These are phyloP conservation scores for Phytophthora hybrid DNA, from an alignment of 352 stramenopile genomes.

Conservation along the genomic window DNA sequence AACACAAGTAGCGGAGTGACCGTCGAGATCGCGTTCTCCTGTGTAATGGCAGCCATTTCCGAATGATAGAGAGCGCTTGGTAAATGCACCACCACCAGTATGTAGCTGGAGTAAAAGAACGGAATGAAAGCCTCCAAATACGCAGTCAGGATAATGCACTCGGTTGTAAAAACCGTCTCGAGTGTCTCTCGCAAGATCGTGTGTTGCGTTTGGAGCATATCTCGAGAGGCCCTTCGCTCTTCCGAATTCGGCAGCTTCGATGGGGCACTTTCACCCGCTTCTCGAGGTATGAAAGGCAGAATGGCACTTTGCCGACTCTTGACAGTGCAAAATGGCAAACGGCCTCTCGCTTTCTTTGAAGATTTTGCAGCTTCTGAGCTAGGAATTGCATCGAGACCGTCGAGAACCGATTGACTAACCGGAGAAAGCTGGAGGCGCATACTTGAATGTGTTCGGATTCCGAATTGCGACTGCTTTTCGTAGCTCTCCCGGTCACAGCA, in stretches of 20 bases:
- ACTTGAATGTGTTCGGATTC: not conserved
- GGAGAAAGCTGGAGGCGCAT: not conserved
- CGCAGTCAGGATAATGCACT: slow-evolving; percentile 40
- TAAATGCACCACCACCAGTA: slow-evolving; percentile 22
- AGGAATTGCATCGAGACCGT: not conserved
- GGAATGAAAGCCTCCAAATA: slow-evolving; percentile 43
- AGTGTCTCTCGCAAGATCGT: not conserved
- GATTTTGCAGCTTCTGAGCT: not conserved
- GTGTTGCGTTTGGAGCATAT: not conserved
- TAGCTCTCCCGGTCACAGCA: not conserved
- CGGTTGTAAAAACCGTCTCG: slow-evolving; percentile 28
- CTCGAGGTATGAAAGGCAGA: not conserved
- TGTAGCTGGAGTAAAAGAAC: slow-evolving; percentile 33
- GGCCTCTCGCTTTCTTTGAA: not conserved
- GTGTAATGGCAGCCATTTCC: slow-evolving; percentile 6
- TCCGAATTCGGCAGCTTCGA: not conserved
- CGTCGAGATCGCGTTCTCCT: not conserved
- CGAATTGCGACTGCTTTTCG: not conserved
- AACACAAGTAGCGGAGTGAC: slow-evolving; percentile 21
- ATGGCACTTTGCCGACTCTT: not conserved
- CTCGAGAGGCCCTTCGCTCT: not conserved
- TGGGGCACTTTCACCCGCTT: not conserved
- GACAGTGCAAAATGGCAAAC: not conserved
- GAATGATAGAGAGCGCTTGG: slow-evolving; percentile 28
- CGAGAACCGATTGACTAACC: not conserved